Base-by-base conservation (phyloP, 164 flowering plant genomes). In the Umbilicus rupestris region DNA sequence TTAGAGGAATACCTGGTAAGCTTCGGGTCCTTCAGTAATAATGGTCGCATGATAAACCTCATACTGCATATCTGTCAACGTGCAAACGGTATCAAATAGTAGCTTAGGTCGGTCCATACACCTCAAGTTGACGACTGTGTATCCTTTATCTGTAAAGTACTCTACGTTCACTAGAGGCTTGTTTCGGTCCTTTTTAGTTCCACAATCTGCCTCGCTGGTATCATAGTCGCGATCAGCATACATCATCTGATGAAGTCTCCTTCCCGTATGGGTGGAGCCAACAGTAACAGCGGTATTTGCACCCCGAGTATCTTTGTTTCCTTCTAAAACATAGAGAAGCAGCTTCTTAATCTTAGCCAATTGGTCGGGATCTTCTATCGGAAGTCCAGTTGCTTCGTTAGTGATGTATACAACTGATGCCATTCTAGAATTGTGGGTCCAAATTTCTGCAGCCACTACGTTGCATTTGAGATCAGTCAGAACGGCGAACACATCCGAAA, bases 381-480 rank as follows among this genome's bases (percentile, higher is more conserved):
- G 79, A 45, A 68, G 73, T 11, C 91, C 84, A 41, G 78, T 76
- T 12, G 62, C 79, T 33, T 82, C 93, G 68, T 89, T 95, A 0
- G 87, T 94, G 62, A 94, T 85, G 73, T 89, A 84, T 60, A 91
- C 83, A 35, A 94, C 90, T 0, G 99, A 87, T 45, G 99, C 99
- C 93, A 91, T 85, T 71, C 99, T 78, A 55, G 96, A 84, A 66
- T 88, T 94, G 72, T 94, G 99, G 65, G 99, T 94, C 97, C 99
- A 94, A 15, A 94, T 88, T 76, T 94, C 96, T 1, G 96, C 86
- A 28, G 86, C 86, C 5, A 87, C 92, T 29, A 94, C 89, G 74
- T 94, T 94, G 74, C 99, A 94, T 68, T 89, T 87, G 55, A 82
- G 90, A 73, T 88, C 89, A 0, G 89, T 45, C 9, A 94, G 96